Evolutionary conservation across 2,329 filamentous ascomycete genomes (phyloP).

Genomic region (Orbilia javanica): DNA sequence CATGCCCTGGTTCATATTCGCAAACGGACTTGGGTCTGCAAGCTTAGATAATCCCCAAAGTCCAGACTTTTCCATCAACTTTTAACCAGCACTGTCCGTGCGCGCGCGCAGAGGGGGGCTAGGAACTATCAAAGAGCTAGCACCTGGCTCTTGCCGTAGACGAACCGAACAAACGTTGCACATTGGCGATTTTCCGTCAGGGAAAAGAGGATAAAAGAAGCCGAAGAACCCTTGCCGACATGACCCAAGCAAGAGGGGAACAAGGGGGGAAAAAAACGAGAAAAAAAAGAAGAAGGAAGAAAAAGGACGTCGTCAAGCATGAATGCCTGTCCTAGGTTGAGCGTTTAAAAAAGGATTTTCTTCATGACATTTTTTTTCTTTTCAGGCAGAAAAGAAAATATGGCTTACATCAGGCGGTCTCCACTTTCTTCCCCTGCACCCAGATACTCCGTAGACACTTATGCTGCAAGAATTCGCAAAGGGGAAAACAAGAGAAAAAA

Average conservation of each 20-base stretch:
- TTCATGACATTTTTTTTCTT: not conserved
- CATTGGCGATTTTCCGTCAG: constrained; percentile 18
- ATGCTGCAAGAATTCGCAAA: not conserved
- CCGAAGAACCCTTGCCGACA: not conserved
- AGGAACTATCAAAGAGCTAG: too few species aligned
- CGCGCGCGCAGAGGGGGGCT: too few species aligned
- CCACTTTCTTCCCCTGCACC: not conserved
- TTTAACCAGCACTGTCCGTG: constrained; percentile 10
- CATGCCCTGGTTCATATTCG: not conserved
- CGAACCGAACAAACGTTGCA: constrained; percentile 9
- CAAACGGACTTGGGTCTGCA: not conserved
- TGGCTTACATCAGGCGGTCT: constrained; percentile 12
- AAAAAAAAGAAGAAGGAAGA: not conserved
- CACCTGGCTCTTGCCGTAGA: constrained; percentile 4
- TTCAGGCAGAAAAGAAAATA: constrained; percentile 46
- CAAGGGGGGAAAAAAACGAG: too few species aligned
- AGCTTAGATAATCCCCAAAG: constrained; percentile 42
- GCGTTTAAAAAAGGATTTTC: not conserved
- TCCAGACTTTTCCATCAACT: constrained; percentile 14
- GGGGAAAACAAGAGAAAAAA: not conserved
- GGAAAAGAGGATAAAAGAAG: constrained; percentile 23
- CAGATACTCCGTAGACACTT: not conserved
- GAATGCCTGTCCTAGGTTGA: not conserved
- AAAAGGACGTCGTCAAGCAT: not conserved
- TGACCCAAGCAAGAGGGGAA: not conserved